Evolutionary conservation across 2,329 filamentous ascomycete species (phyloP).

Genomic region (Talaromyces albobiverticillius): DNA sequence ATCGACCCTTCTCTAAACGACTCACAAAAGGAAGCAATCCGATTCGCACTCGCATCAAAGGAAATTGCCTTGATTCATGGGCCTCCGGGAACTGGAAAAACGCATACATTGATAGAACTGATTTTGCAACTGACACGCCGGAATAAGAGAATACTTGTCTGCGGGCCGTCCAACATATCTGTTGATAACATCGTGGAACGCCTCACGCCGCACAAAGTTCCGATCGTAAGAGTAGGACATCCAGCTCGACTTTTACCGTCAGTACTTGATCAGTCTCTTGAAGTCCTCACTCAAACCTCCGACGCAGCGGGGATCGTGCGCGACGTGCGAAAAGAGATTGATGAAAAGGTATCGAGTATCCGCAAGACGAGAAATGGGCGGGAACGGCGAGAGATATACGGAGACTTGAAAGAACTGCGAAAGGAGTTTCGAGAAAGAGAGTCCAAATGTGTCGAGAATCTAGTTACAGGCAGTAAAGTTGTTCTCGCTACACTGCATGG

Average conservation of each 20-base stretch:
- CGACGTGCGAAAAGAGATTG: constrained; percentile 89
- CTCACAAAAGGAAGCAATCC: constrained; percentile 62
- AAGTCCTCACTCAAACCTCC: constrained; percentile 84
- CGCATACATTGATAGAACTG: constrained; percentile 90
- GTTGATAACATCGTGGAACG: constrained; percentile 98
- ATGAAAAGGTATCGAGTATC: constrained; percentile 82
- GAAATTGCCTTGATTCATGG: constrained; percentile 92
- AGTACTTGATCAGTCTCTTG: constrained; percentile 84
- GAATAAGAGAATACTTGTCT: constrained; percentile 77
- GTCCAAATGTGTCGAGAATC: constrained; percentile 70
- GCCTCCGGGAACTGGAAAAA: constrained; percentile 94
- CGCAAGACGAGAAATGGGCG: constrained; percentile 79
- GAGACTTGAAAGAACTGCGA: constrained; percentile 77
- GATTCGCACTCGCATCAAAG: constrained; percentile 77
- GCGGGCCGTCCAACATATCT: constrained; percentile 92
- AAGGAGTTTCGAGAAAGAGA: constrained; percentile 88
- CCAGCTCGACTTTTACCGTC: constrained; percentile 86
- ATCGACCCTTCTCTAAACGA: constrained; percentile 57
- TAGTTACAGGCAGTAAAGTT: constrained; percentile 76
- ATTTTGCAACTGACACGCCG: constrained; percentile 83
- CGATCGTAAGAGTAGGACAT: constrained; percentile 87
- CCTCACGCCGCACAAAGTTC: constrained; percentile 76
- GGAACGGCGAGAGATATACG: constrained; percentile 78
- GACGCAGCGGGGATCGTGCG: constrained; percentile 86
- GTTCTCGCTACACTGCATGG: constrained; percentile 92